phyloP scores from a whole-genome alignment of 306 rosid genomes.

The Carpinus fangiana region DNA sequence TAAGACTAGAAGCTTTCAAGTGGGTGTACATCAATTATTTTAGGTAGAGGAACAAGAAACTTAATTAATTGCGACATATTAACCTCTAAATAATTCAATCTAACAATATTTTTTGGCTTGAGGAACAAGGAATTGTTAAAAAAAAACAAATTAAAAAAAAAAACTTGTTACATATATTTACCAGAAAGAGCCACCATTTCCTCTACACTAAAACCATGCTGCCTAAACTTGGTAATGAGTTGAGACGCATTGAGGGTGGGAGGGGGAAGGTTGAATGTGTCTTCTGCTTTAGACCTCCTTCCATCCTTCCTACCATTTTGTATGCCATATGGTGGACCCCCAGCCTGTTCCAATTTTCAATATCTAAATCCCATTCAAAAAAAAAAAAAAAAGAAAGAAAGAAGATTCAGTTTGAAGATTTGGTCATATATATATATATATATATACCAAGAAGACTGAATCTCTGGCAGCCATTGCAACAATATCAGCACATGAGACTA shows the following conservation, averaged over 20 bases:
- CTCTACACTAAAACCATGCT: slow-evolving; percentile 61
- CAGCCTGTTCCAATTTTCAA: slow-evolving; percentile 47
- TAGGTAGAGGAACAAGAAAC: background rate
- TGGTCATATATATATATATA: slow-evolving; percentile 58
- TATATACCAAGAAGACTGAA: slow-evolving; percentile 64
- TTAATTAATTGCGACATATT: background rate
- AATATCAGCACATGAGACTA: slow-evolving; percentile 92
- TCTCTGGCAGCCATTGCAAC: slow-evolving; percentile 80
- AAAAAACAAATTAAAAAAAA: too few species aligned
- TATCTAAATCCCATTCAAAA: too few species aligned
- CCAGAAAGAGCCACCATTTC: slow-evolving; percentile 90
- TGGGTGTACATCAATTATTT: background rate
- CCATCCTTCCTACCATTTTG: slow-evolving; percentile 91
- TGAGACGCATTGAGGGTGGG: slow-evolving; percentile 73
- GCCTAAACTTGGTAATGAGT: slow-evolving; percentile 55
- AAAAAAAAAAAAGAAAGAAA: background rate
- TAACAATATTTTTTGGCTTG: too few species aligned
- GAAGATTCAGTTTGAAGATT: background rate
- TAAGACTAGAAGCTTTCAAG: background rate
- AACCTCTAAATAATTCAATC: background rate
- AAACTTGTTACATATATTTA: slow-evolving; percentile 14
- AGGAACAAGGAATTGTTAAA: background rate
- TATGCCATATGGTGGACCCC: slow-evolving; percentile 77
- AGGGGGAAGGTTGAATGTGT: slow-evolving; percentile 61
- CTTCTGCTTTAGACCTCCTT: slow-evolving; percentile 69